Evolutionary conservation across 345 rosid genomes (phyloP).

Genomic region (Bretschneidera sinensis): DNA sequence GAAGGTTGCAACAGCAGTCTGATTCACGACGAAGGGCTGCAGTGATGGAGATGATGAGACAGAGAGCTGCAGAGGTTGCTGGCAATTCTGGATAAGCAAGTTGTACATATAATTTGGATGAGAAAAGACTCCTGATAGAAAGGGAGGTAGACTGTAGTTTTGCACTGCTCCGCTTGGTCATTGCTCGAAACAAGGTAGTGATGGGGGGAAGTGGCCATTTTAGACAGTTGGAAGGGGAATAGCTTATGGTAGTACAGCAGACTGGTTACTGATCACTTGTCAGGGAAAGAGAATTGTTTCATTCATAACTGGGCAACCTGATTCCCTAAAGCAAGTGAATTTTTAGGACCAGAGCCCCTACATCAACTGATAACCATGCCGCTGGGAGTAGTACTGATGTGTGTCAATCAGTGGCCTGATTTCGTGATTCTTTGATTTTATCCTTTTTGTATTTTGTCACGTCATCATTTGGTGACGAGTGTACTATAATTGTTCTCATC

Average conservation of each 20-base stretch:
- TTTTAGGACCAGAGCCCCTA: conserved; percentile 14
- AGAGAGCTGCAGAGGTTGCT: conserved; percentile 97
- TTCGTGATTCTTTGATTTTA: conserved; percentile 46
- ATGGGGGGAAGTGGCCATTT: conserved; percentile 14
- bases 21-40: conserved; percentile 98
- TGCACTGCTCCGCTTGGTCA: conserved; percentile 29
- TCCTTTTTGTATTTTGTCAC: conserved; percentile 33
- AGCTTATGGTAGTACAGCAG: conserved; percentile 13
- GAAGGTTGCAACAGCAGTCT: conserved; percentile 93
- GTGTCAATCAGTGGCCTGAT: conserved; percentile 27
- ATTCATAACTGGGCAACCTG: conserved; percentile 19
- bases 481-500: conserved; percentile 49
- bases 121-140: conserved; percentile 12
- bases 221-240: conserved; percentile 19
- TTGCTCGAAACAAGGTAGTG: conserved; percentile 19
- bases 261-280: conserved; percentile 21
- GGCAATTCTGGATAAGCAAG: conserved; percentile 56
- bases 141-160: conserved; percentile 27
- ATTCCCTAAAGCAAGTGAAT: conserved; percentile 22
- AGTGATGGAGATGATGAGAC: conserved; percentile 99
- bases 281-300: conserved; percentile 27
- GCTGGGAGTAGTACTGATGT: conserved; percentile 24
- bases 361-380: conserved; percentile 28
- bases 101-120: conserved; percentile 35
- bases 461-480: conserved; percentile 41